Base-by-base conservation (phyloP, 2,329 filamentous ascomycete species). In the Paraphaeosphaeria minitans region DNA sequence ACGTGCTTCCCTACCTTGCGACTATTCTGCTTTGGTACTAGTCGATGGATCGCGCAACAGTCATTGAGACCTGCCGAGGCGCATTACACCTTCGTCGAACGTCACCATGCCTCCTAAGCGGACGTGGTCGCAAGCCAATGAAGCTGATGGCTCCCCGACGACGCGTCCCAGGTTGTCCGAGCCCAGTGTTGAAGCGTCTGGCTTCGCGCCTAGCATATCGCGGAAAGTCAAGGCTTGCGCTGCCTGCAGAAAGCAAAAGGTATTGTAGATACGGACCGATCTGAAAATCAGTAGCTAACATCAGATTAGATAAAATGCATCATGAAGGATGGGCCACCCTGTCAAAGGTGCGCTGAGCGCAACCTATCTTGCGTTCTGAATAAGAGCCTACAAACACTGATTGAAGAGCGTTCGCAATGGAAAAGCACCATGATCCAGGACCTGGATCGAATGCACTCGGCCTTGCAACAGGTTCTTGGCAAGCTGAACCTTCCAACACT, bases 231-330 rank as follows among this genome's bases (percentile, higher is more conserved):
- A 74, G 52, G 82, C 82, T 29, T 84, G 82, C 66, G 83, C 82
- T 10, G 80, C 82, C 61, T 84, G 82, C 66, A 80, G 83, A 60
- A 80, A 82, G 57, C 82, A 84, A 61, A 84, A 84, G 70, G 71
- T 72, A 16, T 21, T 21, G 12, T 6, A n/a, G 13, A 31, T 31
- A 31, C 8, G 21, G 19, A 37, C 21, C 24, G 6, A 27, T 27
- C 10, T 3, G 24, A 24, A n/a, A n/a, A 8, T 39, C 12, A 14
- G 1, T 27, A 9, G 41, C 48, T 51, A 39, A 51, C 21, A 22
- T 39, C 13, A 43, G 19, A 29, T 13, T 14, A 74, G 71, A 82
- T 84, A 60, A 82, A 82, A 68, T 84, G 82, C 69, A 79, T 84
- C 55, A 83, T 84, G 80, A 76, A 79, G 58, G 72, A 77, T 31